A percentile compares a stretch with the other conserved stretches of the same genome.
These are phyloP conservation scores for Cardamine occulta DNA, from an alignment of 345 rosid species.

Conservation along the genomic window DNA sequence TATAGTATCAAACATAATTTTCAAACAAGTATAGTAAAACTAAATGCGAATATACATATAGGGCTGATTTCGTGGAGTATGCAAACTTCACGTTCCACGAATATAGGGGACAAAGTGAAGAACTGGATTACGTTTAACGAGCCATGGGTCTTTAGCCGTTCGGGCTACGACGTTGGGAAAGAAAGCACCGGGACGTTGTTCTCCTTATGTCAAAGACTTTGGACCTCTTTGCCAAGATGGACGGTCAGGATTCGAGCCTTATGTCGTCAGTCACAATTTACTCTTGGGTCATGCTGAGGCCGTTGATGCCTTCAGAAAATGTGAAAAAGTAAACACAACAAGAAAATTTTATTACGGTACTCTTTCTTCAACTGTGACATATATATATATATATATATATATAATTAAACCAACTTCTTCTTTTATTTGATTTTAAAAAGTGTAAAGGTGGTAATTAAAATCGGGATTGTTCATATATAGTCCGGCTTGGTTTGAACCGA, in stretches of 20 bases:
- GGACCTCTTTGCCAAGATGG: conserved; percentile 37
- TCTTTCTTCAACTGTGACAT: not conserved
- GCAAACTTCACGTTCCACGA: conserved; percentile 50
- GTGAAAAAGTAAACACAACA: conserved; percentile 30
- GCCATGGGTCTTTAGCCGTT: conserved; percentile 40
- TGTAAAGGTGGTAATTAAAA: conserved; percentile 46
- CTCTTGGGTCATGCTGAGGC: conserved; percentile 40
- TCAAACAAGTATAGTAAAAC: too few species aligned
- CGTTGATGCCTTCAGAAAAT: conserved; percentile 37
- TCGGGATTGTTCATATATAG: conserved; percentile 41
- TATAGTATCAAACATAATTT: too few species aligned
- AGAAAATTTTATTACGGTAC: not conserved
- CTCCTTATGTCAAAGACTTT: conserved; percentile 28
- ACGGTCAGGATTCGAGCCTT: conserved; percentile 38
- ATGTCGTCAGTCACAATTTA: conserved; percentile 39
- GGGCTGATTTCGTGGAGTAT: conserved; percentile 45
- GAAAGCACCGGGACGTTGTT: conserved; percentile 57
- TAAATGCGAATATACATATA: too few species aligned
- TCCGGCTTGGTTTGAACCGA: conserved; percentile 45
- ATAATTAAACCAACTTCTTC: not conserved
- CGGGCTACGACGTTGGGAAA: conserved; percentile 44
- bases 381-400: too few species aligned
- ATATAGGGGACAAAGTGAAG: conserved; percentile 59
- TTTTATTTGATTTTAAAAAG: not conserved
- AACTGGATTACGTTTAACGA: conserved; percentile 56